Conservation (phyloP, 1,284 basidiomycete genomes). For the Papiliotrema terrestris region DNA sequence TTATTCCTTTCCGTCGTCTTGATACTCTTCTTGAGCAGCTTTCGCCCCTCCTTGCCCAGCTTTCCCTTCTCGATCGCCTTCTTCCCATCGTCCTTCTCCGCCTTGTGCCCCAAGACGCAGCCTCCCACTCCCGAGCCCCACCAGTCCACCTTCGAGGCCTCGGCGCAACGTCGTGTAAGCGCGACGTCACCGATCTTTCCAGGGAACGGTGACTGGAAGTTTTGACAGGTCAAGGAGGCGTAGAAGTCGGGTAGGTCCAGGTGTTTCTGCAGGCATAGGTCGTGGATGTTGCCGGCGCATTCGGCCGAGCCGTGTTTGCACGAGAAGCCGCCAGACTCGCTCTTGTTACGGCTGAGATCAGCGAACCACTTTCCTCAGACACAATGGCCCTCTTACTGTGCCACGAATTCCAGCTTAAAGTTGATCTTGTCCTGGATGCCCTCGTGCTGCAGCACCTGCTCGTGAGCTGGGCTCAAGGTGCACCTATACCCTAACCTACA, state of each 20-base stretch:
- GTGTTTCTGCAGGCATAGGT: conserved; percentile 63
- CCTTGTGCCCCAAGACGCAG: conserved; percentile 53
- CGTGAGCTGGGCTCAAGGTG: neutral
- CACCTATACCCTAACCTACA: conserved; percentile 9
- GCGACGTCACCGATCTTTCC: conserved; percentile 62
- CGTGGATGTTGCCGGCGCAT: conserved; percentile 74
- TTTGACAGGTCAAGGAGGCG: conserved; percentile 68
- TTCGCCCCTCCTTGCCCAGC: conserved; percentile 28
- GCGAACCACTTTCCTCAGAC: neutral
- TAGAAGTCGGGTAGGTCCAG: conserved; percentile 58
- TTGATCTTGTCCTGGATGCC: conserved; percentile 60
- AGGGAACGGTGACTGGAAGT: conserved; percentile 59
- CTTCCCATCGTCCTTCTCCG: conserved; percentile 12
- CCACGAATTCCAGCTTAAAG: conserved; percentile 68
- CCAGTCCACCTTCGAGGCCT: conserved; percentile 66
- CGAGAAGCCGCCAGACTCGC: conserved; percentile 65
- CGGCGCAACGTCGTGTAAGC: conserved; percentile 64
- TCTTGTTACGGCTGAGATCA: conserved; percentile 57
- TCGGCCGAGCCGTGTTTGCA: conserved; percentile 76
- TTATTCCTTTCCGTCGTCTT: conserved; percentile 53
- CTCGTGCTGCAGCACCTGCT: conserved; percentile 61
- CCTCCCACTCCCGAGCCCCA: conserved; percentile 56
- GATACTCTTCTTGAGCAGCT: conserved; percentile 62
- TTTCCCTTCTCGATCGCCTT: conserved; percentile 55
- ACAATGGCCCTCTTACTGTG: conserved; percentile 54